phyloP scores from a whole-genome alignment of 2,329 filamentous ascomycete genomes.

The Clarireedia homoeocarpa region DNA sequence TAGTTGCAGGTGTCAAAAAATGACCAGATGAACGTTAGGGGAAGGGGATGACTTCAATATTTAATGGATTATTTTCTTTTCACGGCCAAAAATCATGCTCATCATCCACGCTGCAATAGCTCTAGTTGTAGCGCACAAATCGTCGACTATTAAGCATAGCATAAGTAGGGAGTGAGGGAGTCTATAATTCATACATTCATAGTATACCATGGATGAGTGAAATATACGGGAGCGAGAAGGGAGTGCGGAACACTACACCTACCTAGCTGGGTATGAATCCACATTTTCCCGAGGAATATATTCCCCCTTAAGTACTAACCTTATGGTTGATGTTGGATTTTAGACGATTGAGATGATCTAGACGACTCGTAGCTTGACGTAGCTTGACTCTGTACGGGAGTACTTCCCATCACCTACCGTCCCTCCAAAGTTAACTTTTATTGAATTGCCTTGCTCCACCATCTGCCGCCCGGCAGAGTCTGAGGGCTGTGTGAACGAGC shows the following conservation, averaged over 20 bases:
- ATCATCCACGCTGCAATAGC: not conserved
- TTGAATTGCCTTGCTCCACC: not conserved
- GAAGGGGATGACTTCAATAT: not conserved
- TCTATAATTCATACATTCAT: no score
- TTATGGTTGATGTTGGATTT: no score
- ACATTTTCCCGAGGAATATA: not conserved
- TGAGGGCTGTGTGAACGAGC: no score
- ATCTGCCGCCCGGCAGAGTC: not conserved
- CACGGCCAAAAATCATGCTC: not conserved
- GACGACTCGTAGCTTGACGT: no score
- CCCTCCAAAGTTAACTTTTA: not conserved
- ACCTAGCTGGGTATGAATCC: no score
- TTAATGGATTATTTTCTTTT: not conserved
- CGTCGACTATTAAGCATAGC: no score
- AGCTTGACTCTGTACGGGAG: no score
- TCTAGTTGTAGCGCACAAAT: no score
- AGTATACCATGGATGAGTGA: not conserved
- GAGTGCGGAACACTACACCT: not conserved
- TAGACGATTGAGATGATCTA: no score
- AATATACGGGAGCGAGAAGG: not conserved
- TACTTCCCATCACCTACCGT: no score
- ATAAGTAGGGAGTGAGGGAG: not conserved
- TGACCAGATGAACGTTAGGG: not conserved
- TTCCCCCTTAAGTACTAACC: not conserved
- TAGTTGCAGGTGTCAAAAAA: not conserved